Base-by-base conservation (phyloP, 768 basidiomycete genomes). In the Chalciporus sphaerocephalus region DNA sequence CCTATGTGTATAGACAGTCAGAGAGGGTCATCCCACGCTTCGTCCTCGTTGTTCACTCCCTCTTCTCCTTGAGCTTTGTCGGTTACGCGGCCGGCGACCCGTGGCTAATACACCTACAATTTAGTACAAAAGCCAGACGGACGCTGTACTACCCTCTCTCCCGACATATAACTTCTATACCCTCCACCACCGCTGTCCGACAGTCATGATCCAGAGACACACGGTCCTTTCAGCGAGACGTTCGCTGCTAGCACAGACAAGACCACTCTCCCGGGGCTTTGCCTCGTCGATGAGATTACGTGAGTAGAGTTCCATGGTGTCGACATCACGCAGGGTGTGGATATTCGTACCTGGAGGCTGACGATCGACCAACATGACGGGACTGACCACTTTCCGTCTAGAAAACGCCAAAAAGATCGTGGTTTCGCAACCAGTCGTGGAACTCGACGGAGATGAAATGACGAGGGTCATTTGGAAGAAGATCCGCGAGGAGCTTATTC, bases 381-480 rank as follows among this genome's bases (percentile, higher is more conserved):
- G 15, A 35, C 47, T 58, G 33, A 54, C 38, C 11, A 20, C 10
- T 13, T 8, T 40, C 21, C 22, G 22, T 35, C 20, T 41, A 66
- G 67, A 61, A 47, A 59, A 59, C 38, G 40, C 49, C 13, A 44
- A 56, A 20, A 88, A 86, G 65, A 94, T 96, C 59, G 76, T 75
- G 22, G 92, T 93, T 40, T 72, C 78, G 61, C 92, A 93, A 60
- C 92, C 92, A 6, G 80, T 96, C 37, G 92, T 96, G 38, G 93
- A 96, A 71, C 80, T 97, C 42, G 93, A 97, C 65, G 93, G 93
- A 38, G 94, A 96, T 69, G 95, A 99, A 72, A 98, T 98, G 95
- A 99, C 95, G 25, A 77, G 95, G 55, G 96, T 99, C 60, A 99
- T 98, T 65, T 97, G 91, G 92, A 93, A 92, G 80, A 92, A 92